Conservation (phyloP, 176 grass and related monocot species). For the Dactylis glomerata region DNA sequence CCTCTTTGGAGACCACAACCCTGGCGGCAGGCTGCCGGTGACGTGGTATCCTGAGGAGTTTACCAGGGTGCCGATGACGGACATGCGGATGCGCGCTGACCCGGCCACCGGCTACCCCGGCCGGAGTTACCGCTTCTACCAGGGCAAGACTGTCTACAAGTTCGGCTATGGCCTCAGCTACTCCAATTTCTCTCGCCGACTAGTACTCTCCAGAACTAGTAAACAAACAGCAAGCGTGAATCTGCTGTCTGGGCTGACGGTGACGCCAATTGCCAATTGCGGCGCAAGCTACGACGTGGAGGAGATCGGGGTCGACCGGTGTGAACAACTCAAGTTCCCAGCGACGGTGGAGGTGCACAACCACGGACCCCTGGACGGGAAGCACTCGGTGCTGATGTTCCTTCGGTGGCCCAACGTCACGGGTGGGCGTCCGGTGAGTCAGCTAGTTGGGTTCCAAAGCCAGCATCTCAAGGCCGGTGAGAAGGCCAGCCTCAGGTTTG, state of each 20-base stretch:
- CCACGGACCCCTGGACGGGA: slow-evolving; percentile 55
- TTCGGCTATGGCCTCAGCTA: slow-evolving; percentile 85
- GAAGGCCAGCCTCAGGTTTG: slow-evolving; percentile 28
- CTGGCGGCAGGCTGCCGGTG: slow-evolving; percentile 64
- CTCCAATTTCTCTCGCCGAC: slow-evolving; percentile 47
- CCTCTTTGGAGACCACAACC: slow-evolving; percentile 74
- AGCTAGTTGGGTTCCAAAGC: slow-evolving; percentile 55
- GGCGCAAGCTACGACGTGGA: slow-evolving; percentile 1
- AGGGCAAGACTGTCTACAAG: slow-evolving; percentile 45
- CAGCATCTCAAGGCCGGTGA: slow-evolving; percentile 43
- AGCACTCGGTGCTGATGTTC: slow-evolving; percentile 64
- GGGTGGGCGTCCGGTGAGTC: slow-evolving; percentile 38
- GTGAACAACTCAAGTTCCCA: slow-evolving; percentile 47
- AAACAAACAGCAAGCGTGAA: not conserved
- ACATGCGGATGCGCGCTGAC: slow-evolving; percentile 96
- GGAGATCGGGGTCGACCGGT: slow-evolving; percentile 27
- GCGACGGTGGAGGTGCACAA: slow-evolving; percentile 48
- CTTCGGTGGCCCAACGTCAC: slow-evolving; percentile 37
- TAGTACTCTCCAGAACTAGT: not conserved
- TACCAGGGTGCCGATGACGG: slow-evolving; percentile 69
- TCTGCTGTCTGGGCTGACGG: not conserved
- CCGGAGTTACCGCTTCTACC: slow-evolving; percentile 80
- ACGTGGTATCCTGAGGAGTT: slow-evolving; percentile 82
- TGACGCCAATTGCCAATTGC: not conserved
- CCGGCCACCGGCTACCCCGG: slow-evolving; percentile 66